Base-by-base conservation (phyloP, 805 yeast genomes). In the Saccharomycopsis malanga region DNA sequence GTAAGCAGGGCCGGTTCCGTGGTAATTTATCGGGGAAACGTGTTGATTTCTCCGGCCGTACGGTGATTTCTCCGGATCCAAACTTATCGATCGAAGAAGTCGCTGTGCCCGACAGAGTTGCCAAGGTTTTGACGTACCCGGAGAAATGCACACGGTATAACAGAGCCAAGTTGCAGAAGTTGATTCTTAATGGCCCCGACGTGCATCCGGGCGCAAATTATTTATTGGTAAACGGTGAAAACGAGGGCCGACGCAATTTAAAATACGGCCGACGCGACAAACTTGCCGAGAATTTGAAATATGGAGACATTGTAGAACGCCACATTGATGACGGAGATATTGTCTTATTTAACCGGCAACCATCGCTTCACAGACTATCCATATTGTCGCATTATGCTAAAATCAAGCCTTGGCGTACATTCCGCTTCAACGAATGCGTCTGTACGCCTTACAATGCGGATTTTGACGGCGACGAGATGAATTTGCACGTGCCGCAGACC, bases 381-480 rank as follows among this genome's bases (percentile, higher is more conserved):
- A 93, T 93, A 66, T 71, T 93, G 56, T 83, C 97, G 1, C 99
- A 93, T 71, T 89, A 82, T 65, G 99, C 96, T 40, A 89, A 87
- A 61, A 82, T 93, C 57, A 77, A 95, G 60, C 98, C 98, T 0
- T 93, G 98, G 98, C 76, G 98, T 69, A 93, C 99, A 1, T 87
- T 93, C 69, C 74, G 99, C 56, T 73, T 93, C 57, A 93, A 93
- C 62, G 98, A 93, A 66, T 93, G 98, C 82, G 99, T 93, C 7
- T 93, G 98, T 70, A 93, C 98, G 0, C 98, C 98, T 1, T 93
- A 93, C 68, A 94, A 94, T 64, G 99, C 99, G 34, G 99, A 93
- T 76, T 93, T 93, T 63, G 98, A 93, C 66, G 98, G 98, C 67
- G 98, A 93, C 68, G 98, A 93, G 66, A 93, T 93, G 98, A 93